Base-by-base conservation (phyloP, 2,329 filamentous ascomycete genomes). In the Tolypocladium sp. region DNA sequence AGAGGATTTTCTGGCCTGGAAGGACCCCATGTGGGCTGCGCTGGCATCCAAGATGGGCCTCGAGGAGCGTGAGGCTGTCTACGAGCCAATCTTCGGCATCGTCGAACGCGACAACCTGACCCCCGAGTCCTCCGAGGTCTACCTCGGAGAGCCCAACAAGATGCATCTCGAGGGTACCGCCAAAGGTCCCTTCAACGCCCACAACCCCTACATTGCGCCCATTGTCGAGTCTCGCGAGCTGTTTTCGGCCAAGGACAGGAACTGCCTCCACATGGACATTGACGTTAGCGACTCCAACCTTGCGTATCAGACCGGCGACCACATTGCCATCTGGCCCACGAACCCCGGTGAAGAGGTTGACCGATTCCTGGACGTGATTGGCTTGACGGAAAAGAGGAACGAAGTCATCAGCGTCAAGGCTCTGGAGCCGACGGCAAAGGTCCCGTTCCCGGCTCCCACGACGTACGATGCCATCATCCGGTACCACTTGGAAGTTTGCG, bases 1-100 rank as follows among this genome's bases (percentile, higher is more conserved):
- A 77, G 95, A 99, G 77, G 95, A 99, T 70, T 99, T 97, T 75
- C 78, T 99, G 68, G 91, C 93, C 65, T 99, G 94, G 94, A 99
- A 99, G 79, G 94, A 99, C 69, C 92, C 92, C 62, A 99, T 99
- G 94, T 99, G 95, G 94, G 80, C 83, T 68, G 90, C 89, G 61
- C 81, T 99, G 57, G 82, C 89, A 30, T 84, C 90, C 64, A 86
- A 90, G 70, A 91, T 99, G 88, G 85, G 85, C 58, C 79, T 99
- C 59, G 90, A 97, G 75, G 94, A 99, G 77, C 92, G 94, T 61
- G 95, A 99, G 73, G 91, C 92, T 62, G 87, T 96, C 61, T 99
- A 97, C 73, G 95, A 99, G 73, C 91, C 94, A 56, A 86, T 92
- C 60, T 97, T 97, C 71, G 86, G 84, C 66, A 87, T 99, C 66